Evolutionary conservation across 805 yeast species (phyloP), one percentile per base, ranked within the genome.

Genomic region (Alloascoidea hylecoeti): DNA sequence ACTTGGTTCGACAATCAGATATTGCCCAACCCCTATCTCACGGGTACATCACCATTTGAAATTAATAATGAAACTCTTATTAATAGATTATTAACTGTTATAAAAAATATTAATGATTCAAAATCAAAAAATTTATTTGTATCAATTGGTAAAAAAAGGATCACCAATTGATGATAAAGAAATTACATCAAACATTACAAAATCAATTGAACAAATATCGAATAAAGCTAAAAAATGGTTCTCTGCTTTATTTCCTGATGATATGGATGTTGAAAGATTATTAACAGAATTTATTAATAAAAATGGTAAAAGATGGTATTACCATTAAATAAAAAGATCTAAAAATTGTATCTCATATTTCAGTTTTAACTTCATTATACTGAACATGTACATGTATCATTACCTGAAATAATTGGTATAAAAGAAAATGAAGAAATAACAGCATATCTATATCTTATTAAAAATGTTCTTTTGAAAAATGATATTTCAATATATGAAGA

Each of bases 51-150:
- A 6, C 82, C 94, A 0, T 57, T 71, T 17, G 72, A 71, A 15
- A 45, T 35, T 2, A 54, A 52, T 30, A 49, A 45, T 36, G 44
- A 49, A 1, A 56, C 49, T 23, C 61, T 94, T 40, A 76, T 75
- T 0, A 50, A 57, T 4, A 60, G 92, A 38, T 44, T 82, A 2
- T 51, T 80, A 35, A 54, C 52, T 2, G 61, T 1, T n/a, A 56
- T 72, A 38, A 46, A 58, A 1, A 56, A 53, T 27, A 60, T 86
- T 16, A 70, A 75, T 37, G 66, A 65, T n/a, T n/a, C n/a, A n/a
- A n/a, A n/a, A n/a, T n/a, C 1, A 76, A 73, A 44, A 69, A 88
- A 70, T 16, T 72, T 94, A 0, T 78, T 85, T 46, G 55, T 63
- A 41, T 89, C 95, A 0, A 70, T 83, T 28, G 67, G 72, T 37